A percentile compares a stretch with the other conserved stretches of the same genome.
phyloP scores from a whole-genome alignment of 768 basidiomycete genomes.

The Phlebiopsis gigantea region DNA sequence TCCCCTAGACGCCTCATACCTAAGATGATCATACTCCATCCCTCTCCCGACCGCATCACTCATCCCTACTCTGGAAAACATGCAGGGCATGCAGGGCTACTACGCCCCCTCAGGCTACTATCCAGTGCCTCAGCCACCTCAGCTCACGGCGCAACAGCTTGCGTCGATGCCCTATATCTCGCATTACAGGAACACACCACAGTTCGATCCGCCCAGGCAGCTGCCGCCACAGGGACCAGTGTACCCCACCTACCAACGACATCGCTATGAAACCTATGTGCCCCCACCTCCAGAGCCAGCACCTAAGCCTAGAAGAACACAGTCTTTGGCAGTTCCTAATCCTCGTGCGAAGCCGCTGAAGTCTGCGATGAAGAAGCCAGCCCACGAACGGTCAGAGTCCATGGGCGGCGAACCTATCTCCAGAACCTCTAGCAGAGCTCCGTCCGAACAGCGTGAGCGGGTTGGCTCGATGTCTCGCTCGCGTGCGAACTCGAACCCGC shows the following conservation, averaged over 20 bases:
- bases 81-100: slow-evolving; percentile 23
- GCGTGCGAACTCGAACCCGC: slow-evolving; percentile 29
- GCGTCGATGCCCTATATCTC: slow-evolving; percentile 14
- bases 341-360: slow-evolving; percentile 34
- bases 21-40: slow-evolving; percentile 9
- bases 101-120: slow-evolving; percentile 16
- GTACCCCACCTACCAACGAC: slow-evolving; percentile 8
- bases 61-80: too few relatives aligned
- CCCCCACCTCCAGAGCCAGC: slow-evolving; percentile 5
- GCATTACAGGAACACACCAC: background rate
- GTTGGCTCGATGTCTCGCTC: slow-evolving; percentile 16
- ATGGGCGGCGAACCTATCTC: background rate
- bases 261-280: slow-evolving; percentile 1
- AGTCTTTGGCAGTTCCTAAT: slow-evolving; percentile 4
- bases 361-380: slow-evolving; percentile 53
- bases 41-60: slow-evolving; percentile 3
- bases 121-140: slow-evolving; percentile 8
- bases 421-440: slow-evolving; percentile 14
- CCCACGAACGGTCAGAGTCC: slow-evolving; percentile 18
- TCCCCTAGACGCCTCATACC: slow-evolving; percentile 18
- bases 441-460: slow-evolving; percentile 15
- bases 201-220: background rate
- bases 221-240: background rate
- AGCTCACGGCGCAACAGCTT: background rate
- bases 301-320: background rate